Base-by-base conservation (phyloP, 225 moss, liverwort and hornwort genomes). In the Bryoerythrophyllum caledonicum region DNA sequence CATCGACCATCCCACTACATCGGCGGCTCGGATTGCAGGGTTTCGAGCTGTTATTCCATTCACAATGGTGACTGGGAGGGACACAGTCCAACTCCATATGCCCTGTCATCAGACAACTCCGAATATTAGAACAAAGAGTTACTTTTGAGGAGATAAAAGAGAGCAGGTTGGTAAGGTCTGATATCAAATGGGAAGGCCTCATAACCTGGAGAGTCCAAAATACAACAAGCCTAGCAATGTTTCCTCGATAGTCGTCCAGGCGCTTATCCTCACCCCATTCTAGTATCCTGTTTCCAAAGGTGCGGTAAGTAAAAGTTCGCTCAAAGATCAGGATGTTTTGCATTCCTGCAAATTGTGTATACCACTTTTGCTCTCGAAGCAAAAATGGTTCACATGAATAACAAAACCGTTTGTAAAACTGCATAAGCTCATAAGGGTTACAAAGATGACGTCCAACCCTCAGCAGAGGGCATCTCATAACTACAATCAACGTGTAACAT, bases 31-130 rank as follows among this genome's bases (percentile, higher is more conserved):
- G 37, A 97, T 67, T 26, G 43, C 88, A 37, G 96, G 94, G 80
- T 93, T 86, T 65, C 86, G 91, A 76, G 86, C 82, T 35, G 78
- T 56, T 67, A 80, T 86, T 77, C 91, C 94, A 67, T 97, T 97
- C 60, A 87, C 86, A 54, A 93, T 81, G 49, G 92, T 92, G 41
- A 93, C 65, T 54, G 94, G 91, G 58, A 94, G 91, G 24, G 81
- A 82, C 27, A 97, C 94, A 34, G 91, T 89, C 94, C 97, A 97
- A 78, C 91, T 89, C 97, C 97, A 97, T 69, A 97, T 79, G n/a
- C 82, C 96, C 92, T 94, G 77, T 64, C 63, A 86, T 73, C 37
- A 61, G 28, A 58, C 35, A 65, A 21, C 11, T 63, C 57, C 59
- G 16, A 56, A 24, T 11, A 37, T 65, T 56, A 62, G 48, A 61